phyloP scores from a whole-genome alignment of 2,329 filamentous ascomycete genomes.

The Lasiodiplodia sp. region DNA sequence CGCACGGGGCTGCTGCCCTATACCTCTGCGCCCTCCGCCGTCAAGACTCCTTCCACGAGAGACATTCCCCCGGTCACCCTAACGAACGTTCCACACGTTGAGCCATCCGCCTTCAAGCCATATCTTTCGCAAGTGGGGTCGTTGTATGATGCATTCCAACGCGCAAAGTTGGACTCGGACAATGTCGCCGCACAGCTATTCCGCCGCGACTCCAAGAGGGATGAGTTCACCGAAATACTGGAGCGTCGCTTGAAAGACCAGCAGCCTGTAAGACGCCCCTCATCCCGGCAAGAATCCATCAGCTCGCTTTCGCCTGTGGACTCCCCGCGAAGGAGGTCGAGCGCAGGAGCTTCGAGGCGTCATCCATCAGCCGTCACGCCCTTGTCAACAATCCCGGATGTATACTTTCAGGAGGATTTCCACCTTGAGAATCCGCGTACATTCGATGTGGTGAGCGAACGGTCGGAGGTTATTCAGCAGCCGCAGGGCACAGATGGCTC shows the following conservation, averaged over 20 bases:
- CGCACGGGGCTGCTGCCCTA: constrained; percentile 86
- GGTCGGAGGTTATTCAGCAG: constrained; percentile 88
- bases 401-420: constrained; percentile 96
- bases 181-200: constrained; percentile 60
- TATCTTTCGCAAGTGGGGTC: constrained; percentile 87
- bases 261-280: constrained; percentile 44
- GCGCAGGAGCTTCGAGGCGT: constrained; percentile 61
- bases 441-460: constrained; percentile 95
- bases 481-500: constrained; percentile 63
- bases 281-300: constrained; percentile 51
- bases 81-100: constrained; percentile 84
- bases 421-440: constrained; percentile 94
- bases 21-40: constrained; percentile 73
- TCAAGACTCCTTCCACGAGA: constrained; percentile 81
- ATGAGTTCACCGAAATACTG: constrained; percentile 58
- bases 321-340: constrained; percentile 58
- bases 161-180: constrained; percentile 79
- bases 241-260: constrained; percentile 50
- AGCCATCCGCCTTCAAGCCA: constrained; percentile 78
- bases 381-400: constrained; percentile 85
- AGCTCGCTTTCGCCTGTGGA: constrained; percentile 54
- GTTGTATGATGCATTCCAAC: constrained; percentile 86
- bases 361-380: constrained; percentile 78
- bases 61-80: constrained; percentile 94
- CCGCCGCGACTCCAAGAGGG: constrained; percentile 56